phyloP scores from a whole-genome alignment of 1,284 basidiomycete genomes.

The Cystobasidium pallidum region DNA sequence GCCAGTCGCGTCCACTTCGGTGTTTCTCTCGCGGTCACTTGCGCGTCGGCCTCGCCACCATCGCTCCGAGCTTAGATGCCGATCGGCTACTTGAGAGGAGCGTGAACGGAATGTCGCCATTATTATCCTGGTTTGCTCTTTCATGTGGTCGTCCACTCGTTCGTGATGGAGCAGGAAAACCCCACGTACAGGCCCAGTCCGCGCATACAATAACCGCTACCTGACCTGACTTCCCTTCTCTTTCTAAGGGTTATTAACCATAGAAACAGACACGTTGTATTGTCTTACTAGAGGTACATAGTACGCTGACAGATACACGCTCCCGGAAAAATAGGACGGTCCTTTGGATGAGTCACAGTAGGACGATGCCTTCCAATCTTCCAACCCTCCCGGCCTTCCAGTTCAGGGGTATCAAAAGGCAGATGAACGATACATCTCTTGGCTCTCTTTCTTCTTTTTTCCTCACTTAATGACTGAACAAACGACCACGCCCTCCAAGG shows the following conservation, averaged over 20 bases:
- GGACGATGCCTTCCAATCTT: too few species aligned
- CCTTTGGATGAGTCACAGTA: too few species aligned
- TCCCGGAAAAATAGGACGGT: too few species aligned
- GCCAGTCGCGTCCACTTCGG: not conserved
- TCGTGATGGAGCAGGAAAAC: too few species aligned
- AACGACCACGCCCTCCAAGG: not conserved
- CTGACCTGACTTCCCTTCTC: not conserved
- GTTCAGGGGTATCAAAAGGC: not conserved
- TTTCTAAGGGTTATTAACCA: not conserved
- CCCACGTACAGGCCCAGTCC: too few species aligned
- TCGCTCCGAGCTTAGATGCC: not conserved
- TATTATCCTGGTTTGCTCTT: too few species aligned
- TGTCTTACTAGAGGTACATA: too few species aligned
- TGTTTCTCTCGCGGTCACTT: too few species aligned
- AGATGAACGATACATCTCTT: not conserved
- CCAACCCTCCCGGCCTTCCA: not conserved
- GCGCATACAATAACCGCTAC: too few species aligned
- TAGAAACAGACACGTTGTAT: slow-evolving; percentile 6
- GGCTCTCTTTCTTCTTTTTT: not conserved
- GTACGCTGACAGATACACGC: not conserved
- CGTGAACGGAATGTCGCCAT: too few species aligned
- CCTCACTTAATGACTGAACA: not conserved
- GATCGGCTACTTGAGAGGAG: slow-evolving; percentile 1
- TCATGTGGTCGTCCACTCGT: too few species aligned
- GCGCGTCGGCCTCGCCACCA: too few species aligned